These are phyloP conservation scores for Coemansia sp. DNA, from an alignment of 192 early-diverging fungal genomes.

Conservation along the genomic window DNA sequence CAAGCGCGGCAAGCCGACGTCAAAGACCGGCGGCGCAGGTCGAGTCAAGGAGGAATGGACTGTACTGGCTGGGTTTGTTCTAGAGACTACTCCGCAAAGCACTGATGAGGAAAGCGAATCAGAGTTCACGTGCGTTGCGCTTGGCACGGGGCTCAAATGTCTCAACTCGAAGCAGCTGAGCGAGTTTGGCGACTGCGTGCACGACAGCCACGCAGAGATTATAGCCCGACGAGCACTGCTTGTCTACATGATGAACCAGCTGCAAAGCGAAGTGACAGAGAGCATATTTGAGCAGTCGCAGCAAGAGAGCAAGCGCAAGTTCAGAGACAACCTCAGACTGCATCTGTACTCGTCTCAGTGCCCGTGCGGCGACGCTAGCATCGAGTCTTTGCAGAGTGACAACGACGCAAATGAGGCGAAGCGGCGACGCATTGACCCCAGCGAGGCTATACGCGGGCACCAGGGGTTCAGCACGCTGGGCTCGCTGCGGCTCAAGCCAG, in stretches of 20 bases:
- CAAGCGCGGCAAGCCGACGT: constrained; percentile 73
- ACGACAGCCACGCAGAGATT: constrained; percentile 89
- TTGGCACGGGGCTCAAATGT: constrained; percentile 85
- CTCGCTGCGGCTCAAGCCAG: constrained; percentile 35
- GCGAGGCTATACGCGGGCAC: constrained; percentile 16
- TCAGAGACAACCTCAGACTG: constrained; percentile 2
- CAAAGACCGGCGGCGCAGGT: constrained; percentile 11
- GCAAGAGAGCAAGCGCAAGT: neutral
- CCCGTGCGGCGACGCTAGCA: constrained; percentile 38
- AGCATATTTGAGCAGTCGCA: neutral
- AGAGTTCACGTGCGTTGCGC: constrained; percentile 24
- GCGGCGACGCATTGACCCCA: neutral
- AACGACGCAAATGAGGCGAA: neutral
- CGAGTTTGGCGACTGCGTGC: constrained; percentile 60
- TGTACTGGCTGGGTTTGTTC: constrained; percentile 74
- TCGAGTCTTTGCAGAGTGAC: constrained; percentile 9
- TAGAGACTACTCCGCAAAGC: constrained; percentile 4
- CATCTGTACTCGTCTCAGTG: constrained; percentile 45
- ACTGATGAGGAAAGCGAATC: neutral
- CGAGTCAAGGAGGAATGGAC: constrained; percentile 73
- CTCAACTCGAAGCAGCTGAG: constrained; percentile 59
- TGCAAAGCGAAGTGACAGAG: neutral
- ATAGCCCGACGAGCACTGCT: constrained; percentile 77
- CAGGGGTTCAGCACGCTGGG: constrained; percentile 8
- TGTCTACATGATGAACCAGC: constrained; percentile 50